These are phyloP conservation scores for Claviceps sp. DNA, from an alignment of 2,329 filamentous ascomycete species.

Conservation along the genomic window DNA sequence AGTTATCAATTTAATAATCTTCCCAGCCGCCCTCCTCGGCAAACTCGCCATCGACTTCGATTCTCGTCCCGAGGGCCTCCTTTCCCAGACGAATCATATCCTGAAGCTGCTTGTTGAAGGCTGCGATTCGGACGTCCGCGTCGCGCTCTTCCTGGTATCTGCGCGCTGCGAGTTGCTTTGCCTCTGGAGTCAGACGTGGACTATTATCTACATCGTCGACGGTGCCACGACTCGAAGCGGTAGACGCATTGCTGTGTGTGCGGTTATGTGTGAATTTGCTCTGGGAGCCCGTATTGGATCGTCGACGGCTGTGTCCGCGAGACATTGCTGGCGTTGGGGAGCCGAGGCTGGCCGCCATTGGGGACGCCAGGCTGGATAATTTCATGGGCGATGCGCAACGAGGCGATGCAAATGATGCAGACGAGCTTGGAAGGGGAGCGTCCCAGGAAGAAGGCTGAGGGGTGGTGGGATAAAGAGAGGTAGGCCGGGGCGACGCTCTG, in stretches of 20 bases:
- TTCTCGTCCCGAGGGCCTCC: constrained; percentile 65
- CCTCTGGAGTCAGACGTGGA: constrained; percentile 48
- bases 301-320: constrained; percentile 9
- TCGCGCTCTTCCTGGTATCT: constrained; percentile 61
- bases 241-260: constrained; percentile 30
- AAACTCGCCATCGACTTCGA: constrained; percentile 48
- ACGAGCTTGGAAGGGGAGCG: constrained; percentile 14
- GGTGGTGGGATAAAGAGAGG: constrained; percentile 23
- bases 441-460: constrained; percentile 5
- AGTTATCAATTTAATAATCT: constrained; percentile 9
- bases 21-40: constrained; percentile 30
- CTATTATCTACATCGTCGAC: constrained; percentile 19
- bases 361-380: constrained; percentile 22
- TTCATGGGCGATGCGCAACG: constrained; percentile 27
- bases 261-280: constrained; percentile 24
- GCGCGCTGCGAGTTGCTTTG: constrained; percentile 58
- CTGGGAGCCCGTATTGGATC: constrained; percentile 3
- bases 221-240: constrained; percentile 20
- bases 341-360: constrained; percentile 10
- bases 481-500: constrained; percentile 6
- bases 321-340: constrained; percentile 11
- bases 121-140: constrained; percentile 64
- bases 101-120: constrained; percentile 65
- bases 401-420: constrained; percentile 19
- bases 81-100: constrained; percentile 83